Conservation (phyloP, 208 protist genomes). For the Acanthamoeba castellanii region DNA sequence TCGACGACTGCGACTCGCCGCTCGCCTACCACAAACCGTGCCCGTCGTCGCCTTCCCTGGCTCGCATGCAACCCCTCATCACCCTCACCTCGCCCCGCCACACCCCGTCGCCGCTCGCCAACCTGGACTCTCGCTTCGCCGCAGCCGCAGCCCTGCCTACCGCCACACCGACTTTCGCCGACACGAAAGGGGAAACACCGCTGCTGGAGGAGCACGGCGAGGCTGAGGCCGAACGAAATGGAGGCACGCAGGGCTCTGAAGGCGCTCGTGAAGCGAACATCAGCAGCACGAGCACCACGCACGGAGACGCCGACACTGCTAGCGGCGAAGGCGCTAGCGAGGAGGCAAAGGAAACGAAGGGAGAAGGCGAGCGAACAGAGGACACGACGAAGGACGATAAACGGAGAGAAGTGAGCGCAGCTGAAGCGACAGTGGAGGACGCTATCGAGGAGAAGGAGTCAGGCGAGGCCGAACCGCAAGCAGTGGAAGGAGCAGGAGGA, state of each 20-base stretch:
- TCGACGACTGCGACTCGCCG: constrained; percentile 46
- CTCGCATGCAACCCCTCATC: not conserved
- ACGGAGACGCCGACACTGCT: too few species aligned
- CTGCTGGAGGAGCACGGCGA: not conserved
- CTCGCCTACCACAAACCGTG: constrained; percentile 46
- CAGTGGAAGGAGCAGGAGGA: not conserved
- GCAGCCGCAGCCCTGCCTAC: not conserved
- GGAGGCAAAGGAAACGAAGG: not conserved
- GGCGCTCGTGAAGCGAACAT: too few species aligned
- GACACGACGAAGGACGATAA: not conserved
- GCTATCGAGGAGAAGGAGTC: not conserved
- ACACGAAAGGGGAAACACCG: not conserved
- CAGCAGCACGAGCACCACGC: too few species aligned
- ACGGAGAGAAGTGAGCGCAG: not conserved
- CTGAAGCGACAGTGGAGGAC: not conserved
- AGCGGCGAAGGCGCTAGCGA: not conserved
- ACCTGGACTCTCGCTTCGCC: not conserved
- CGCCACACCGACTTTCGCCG: not conserved
- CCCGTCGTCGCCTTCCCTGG: constrained; percentile 2
- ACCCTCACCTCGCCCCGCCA: not conserved
- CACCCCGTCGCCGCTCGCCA: not conserved
- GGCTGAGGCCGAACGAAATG: not conserved
- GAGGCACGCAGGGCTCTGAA: too few species aligned
- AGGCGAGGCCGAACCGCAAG: not conserved
- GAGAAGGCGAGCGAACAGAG: not conserved